These are phyloP conservation scores for Venturia pyrina DNA, from an alignment of 2,329 filamentous ascomycete genomes.

Conservation along the genomic window DNA sequence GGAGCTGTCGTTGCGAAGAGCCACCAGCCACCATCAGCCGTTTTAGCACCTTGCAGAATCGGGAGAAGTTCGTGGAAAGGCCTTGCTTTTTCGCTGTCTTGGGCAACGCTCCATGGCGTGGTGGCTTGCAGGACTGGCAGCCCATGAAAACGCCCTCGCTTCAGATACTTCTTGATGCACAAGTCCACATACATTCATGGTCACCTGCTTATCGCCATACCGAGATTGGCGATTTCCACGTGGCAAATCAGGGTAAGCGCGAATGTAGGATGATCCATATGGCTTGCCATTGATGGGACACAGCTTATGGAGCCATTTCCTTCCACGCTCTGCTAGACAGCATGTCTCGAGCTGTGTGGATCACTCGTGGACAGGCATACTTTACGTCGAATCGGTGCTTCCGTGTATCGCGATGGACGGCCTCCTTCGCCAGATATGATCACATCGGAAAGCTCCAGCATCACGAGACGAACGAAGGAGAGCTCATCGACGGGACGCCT, in stretches of 20 bases:
- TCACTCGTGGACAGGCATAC: background rate
- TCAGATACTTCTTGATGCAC: background rate
- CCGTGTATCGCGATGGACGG: background rate
- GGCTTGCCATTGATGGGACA: background rate
- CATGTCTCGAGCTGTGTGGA: background rate
- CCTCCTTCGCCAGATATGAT: too few relatives aligned
- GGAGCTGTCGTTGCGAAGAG: background rate
- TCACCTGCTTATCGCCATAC: conserved; percentile 3
- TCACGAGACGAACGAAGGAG: too few relatives aligned
- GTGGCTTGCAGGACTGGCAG: background rate
- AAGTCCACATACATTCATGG: background rate
- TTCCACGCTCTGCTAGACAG: background rate
- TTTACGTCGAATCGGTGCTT: background rate
- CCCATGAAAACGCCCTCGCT: background rate
- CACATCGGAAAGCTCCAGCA: too few relatives aligned
- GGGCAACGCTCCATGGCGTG: background rate
- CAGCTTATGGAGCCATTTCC: background rate
- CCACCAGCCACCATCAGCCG: background rate
- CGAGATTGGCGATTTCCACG: background rate
- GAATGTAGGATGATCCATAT: background rate
- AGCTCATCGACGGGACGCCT: too few relatives aligned
- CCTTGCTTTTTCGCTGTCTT: background rate
- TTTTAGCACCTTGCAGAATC: background rate
- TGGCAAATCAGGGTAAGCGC: background rate
- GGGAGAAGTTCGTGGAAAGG: background rate